A percentile compares a stretch with the other conserved stretches of the same genome.
These are phyloP conservation scores for Colletotrichum australisinense DNA, from an alignment of 2,329 filamentous ascomycete genomes.

Conservation along the genomic window DNA sequence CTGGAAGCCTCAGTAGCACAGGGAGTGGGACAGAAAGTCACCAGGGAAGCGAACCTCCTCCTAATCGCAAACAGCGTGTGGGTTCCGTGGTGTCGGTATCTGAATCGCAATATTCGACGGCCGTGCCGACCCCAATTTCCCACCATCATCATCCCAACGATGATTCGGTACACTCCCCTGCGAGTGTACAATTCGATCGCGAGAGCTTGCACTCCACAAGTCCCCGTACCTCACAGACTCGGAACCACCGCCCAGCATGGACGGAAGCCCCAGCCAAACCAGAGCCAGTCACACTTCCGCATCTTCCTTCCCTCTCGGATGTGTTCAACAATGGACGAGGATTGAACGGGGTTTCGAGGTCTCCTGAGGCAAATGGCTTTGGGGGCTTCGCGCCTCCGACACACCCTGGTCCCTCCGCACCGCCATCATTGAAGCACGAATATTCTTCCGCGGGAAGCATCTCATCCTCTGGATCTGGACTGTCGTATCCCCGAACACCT, in stretches of 20 bases:
- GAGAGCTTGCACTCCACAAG: conserved; percentile 34
- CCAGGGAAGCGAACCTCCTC: conserved; percentile 60
- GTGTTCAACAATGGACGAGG: conserved; percentile 53
- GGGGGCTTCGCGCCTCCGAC: conserved; percentile 9
- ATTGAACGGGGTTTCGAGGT: conserved; percentile 35
- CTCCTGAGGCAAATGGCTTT: conserved; percentile 25
- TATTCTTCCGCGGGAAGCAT: conserved; percentile 59
- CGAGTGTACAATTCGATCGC: conserved; percentile 48
- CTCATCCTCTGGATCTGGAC: conserved; percentile 47
- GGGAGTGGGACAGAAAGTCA: conserved; percentile 60
- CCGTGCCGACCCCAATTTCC: conserved; percentile 46
- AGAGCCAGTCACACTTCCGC: conserved; percentile 42
- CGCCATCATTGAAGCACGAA: conserved; percentile 58
- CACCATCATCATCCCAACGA: conserved; percentile 53
- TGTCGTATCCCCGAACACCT: conserved; percentile 53
- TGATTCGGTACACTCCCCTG: conserved; percentile 57
- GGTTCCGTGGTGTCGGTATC: conserved; percentile 59
- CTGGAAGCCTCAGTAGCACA: conserved; percentile 51
- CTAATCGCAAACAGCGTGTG: conserved; percentile 58
- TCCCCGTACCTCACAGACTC: conserved; percentile 18
- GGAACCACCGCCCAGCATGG: conserved; percentile 33
- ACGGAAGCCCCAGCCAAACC: conserved; percentile 8
- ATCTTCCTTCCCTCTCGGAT: conserved; percentile 60
- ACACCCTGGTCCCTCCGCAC: conserved; percentile 18
- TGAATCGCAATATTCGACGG: conserved; percentile 57